These are phyloP conservation scores for Rhododendron ferrugineum DNA, from an alignment of 148 eudicot genomes.

Conservation along the genomic window DNA sequence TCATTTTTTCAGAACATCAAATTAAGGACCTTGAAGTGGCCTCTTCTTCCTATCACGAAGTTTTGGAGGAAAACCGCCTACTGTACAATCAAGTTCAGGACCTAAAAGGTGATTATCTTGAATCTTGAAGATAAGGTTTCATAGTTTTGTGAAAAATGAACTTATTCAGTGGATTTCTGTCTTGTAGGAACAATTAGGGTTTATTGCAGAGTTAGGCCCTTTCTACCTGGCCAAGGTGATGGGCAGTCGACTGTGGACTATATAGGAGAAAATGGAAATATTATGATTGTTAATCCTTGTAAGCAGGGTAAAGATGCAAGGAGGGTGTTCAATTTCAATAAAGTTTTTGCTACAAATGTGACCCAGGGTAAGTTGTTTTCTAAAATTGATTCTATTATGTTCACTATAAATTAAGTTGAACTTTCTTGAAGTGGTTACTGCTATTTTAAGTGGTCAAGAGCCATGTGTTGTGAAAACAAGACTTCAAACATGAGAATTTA, in stretches of 20 bases:
- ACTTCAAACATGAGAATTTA: neutral
- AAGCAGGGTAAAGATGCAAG: slow-evolving; percentile 91
- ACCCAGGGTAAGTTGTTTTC: slow-evolving; percentile 62
- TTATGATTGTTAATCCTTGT: slow-evolving; percentile 80
- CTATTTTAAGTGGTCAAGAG: neutral
- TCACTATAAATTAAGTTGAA: neutral
- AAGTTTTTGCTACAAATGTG: slow-evolving; percentile 66
- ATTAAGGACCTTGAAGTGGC: slow-evolving; percentile 69
- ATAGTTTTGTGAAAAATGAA: neutral
- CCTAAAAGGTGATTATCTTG: slow-evolving; percentile 60
- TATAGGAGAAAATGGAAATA: slow-evolving; percentile 87
- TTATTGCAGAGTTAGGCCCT: slow-evolving; percentile 87
- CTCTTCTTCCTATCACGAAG: slow-evolving; percentile 82
- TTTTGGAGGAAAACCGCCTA: slow-evolving; percentile 81
- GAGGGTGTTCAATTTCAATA: slow-evolving; percentile 70
- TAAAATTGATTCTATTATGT: neutral
- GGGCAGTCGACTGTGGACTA: slow-evolving; percentile 73
- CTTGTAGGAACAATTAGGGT: slow-evolving; percentile 83
- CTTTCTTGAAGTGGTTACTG: neutral
- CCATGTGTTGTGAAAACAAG: neutral
- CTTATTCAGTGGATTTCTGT: slow-evolving; percentile 9
- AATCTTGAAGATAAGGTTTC: neutral
- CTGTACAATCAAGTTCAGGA: slow-evolving; percentile 95
- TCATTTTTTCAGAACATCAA: slow-evolving; percentile 47
- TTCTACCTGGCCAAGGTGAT: slow-evolving; percentile 50